A percentile compares a stretch with the other conserved stretches of the same genome.
Conservation (phyloP, 768 basidiomycete species). For the Kwoniella shandongensis region DNA sequence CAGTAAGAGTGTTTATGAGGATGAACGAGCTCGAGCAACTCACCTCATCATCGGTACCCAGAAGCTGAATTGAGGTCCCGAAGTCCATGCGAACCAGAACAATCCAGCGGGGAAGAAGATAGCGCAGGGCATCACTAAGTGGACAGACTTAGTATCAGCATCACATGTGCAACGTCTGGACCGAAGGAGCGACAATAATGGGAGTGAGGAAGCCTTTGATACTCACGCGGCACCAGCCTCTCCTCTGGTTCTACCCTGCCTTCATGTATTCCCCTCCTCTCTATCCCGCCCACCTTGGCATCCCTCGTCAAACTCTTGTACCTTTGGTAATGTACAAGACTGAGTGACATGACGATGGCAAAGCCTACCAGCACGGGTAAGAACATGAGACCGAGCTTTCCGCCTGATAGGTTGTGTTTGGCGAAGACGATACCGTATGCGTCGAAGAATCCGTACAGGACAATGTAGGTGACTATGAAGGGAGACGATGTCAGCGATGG, state of each 20-base stretch:
- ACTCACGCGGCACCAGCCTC: slow-evolving; percentile 33
- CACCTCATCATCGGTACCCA: slow-evolving; percentile 34
- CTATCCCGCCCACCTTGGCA: slow-evolving; percentile 20
- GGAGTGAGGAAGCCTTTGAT: neutral
- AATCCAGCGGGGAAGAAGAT: slow-evolving; percentile 26
- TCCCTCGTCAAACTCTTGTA: slow-evolving; percentile 23
- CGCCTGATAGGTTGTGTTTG: slow-evolving; percentile 17
- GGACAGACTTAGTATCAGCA: neutral
- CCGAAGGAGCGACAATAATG: neutral
- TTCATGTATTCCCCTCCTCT: slow-evolving; percentile 28
- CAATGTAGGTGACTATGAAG: slow-evolving; percentile 28
- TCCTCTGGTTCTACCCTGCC: slow-evolving; percentile 36
- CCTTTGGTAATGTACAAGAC: slow-evolving; percentile 18
- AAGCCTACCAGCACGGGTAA: slow-evolving; percentile 35
- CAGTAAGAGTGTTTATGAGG: no score
- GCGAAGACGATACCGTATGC: slow-evolving; percentile 31
- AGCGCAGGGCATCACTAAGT: slow-evolving; percentile 20
- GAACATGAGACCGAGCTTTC: slow-evolving; percentile 26
- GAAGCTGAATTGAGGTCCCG: slow-evolving; percentile 13
- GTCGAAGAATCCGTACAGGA: slow-evolving; percentile 30
- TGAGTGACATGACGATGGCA: slow-evolving; percentile 16
- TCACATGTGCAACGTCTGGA: neutral
- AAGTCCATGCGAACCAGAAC: slow-evolving; percentile 42
- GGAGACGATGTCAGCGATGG: neutral
- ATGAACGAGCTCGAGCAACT: no score